These are phyloP conservation scores for Datisca glomerata DNA, from an alignment of 306 rosid species.

Conservation along the genomic window DNA sequence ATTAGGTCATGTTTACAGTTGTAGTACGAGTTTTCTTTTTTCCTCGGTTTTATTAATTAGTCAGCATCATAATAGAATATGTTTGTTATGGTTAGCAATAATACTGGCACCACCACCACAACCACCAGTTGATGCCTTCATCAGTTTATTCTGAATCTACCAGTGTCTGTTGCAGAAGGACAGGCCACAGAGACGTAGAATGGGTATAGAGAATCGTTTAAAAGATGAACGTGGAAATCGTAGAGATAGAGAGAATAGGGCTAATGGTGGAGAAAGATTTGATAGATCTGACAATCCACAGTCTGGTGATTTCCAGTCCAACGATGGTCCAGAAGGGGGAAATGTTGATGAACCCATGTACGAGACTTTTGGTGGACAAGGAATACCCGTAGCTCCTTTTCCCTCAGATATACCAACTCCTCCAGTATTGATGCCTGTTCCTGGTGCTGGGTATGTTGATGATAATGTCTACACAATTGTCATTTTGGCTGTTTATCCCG, in stretches of 20 bases:
- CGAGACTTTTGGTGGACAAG: constrained; percentile 63
- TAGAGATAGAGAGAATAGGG: constrained; percentile 65
- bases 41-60: too few species aligned
- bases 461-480: too few species aligned
- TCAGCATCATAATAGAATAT: too few species aligned
- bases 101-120: too few species aligned
- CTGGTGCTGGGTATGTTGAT: constrained; percentile 92
- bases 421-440: constrained; percentile 95
- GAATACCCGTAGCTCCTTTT: constrained; percentile 51
- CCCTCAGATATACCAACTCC: constrained; percentile 86
- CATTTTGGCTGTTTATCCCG: neutral
- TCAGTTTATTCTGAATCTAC: too few species aligned
- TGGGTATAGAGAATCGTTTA: constrained; percentile 57
- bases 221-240: constrained; percentile 86
- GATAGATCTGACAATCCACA: constrained; percentile 60
- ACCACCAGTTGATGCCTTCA: neutral
- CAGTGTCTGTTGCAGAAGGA: too few species aligned
- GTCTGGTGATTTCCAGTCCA: constrained; percentile 46
- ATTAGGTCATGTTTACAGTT: too few species aligned
- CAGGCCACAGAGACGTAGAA: constrained; percentile 60
- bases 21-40: too few species aligned
- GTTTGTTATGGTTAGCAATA: too few species aligned
- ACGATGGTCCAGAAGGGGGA: constrained; percentile 52
- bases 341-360: constrained; percentile 77
- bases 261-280: constrained; percentile 50